Base-by-base conservation (phyloP, 345 rosid species). In the Hibiscus tridactylites region DNA sequence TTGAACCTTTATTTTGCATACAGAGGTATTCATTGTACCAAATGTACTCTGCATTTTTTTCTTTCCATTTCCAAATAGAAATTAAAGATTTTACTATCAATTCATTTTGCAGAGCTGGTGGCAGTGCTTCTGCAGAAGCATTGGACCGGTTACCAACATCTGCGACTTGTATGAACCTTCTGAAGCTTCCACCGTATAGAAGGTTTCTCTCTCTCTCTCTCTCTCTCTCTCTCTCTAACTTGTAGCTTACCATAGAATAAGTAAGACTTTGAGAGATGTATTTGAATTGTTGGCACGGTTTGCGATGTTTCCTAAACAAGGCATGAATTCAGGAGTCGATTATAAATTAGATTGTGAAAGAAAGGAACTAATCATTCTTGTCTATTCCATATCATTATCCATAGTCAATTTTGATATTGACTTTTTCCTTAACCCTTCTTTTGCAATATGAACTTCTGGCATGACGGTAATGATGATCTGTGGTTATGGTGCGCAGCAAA, bases 161-260 rank as follows among this genome's bases (percentile, higher is more conserved):
- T 29, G 99, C 97, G 57, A 95, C 99, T 73, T 95, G 99, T 75
- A 95, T 95, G 99, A 95, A 95, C 83, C 96, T 91, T 81, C 89
- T 95, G 17, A 95, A 95, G 88, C 99, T 95, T 85, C 99, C 99
- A 9, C 97, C 99, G 5, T 95, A 95, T 62, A 81, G 89, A 82
- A 95, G 99, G 99, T 95, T 76, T 79, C 85, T 85, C 74, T 65
- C 28, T 71, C 16, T 77, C 86, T 85, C 74, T 61, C 28, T 71
- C 15, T 76, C 86, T 85, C 73, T 65, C 35, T 33, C 16, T 61
- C 46, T 5, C 3, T n/a, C n/a, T n/a, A n/a, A n/a, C n/a, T 31
- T 3, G 42, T 13, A 29, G 68, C 57, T 47, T 47, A 24, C 16
- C 15, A 9, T 42, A 59, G 74, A 35, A 4, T 3, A 31, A 39